These are phyloP conservation scores for Dipodascus geniculatus DNA, from an alignment of 805 yeast genomes.

Conservation along the genomic window DNA sequence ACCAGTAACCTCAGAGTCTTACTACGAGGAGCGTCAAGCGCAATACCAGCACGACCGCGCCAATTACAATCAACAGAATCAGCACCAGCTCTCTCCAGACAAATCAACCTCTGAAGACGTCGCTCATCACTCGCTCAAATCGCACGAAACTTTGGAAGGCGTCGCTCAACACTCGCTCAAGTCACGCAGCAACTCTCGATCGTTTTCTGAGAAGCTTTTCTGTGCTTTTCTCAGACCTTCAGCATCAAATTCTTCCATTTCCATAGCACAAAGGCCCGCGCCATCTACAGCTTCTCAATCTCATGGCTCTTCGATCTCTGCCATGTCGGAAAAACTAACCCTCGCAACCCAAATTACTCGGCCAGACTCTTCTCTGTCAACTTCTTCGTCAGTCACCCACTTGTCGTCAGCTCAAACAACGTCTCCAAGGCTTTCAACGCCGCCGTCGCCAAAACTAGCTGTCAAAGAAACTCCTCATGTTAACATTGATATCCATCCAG, in stretches of 20 bases:
- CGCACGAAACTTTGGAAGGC: no score
- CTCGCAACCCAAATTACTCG: background rate
- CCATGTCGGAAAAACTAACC: slow-evolving; percentile 1
- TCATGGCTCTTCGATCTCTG: background rate
- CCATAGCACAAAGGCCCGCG: background rate
- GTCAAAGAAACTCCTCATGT: slow-evolving; percentile 76
- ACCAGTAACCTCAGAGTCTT: no score
- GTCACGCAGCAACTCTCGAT: background rate
- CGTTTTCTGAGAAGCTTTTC: background rate
- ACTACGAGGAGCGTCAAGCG: no score
- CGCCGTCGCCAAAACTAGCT: slow-evolving; percentile 2
- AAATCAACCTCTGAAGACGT: no score
- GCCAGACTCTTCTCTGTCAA: background rate
- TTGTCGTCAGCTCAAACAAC: background rate
- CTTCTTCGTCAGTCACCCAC: background rate
- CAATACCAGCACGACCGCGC: no score
- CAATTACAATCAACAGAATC: no score
- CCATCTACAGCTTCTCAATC: background rate
- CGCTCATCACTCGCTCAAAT: background rate
- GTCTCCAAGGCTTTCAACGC: background rate
- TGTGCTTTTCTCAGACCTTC: background rate
- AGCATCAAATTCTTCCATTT: background rate
- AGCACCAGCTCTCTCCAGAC: no score
- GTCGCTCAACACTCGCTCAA: background rate
- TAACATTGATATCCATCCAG: slow-evolving; percentile 74